Evolutionary conservation across 2,329 filamentous ascomycete genomes (phyloP).

Genomic region (Neurospora sp.): DNA sequence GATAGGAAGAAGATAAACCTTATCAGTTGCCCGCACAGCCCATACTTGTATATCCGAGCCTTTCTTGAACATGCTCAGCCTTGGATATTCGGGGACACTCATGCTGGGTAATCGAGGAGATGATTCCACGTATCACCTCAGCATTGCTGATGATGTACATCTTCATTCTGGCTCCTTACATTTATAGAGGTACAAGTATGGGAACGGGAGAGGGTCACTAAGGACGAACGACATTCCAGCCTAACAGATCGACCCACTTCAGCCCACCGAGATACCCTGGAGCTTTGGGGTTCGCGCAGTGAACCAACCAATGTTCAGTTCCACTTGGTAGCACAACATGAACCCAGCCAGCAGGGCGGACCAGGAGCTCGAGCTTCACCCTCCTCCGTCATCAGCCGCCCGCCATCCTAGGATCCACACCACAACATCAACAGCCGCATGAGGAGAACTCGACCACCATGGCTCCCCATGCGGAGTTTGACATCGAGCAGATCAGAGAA

Average conservation of each 20-base stretch:
- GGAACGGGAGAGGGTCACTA: neutral
- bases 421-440: conserved; percentile 21
- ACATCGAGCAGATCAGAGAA: conserved; percentile 64
- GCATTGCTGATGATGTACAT: neutral
- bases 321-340: neutral
- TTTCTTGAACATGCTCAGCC: neutral
- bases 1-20: neutral
- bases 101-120: neutral
- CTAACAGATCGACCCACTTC: neutral
- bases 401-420: neutral
- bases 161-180: neutral
- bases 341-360: neutral
- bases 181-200: neutral
- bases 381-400: neutral
- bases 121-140: neutral
- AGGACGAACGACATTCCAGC: neutral
- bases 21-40: neutral
- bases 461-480: conserved; percentile 62
- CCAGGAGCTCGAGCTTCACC: neutral
- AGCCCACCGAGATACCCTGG: neutral
- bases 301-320: neutral
- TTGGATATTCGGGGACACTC: neutral
- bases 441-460: conserved; percentile 43
- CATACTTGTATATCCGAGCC: neutral
- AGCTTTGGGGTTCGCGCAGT: neutral